Evolutionary conservation across 2,329 filamentous ascomycete species (phyloP).

Genomic region (Paraphaeosphaeria sporulosa): DNA sequence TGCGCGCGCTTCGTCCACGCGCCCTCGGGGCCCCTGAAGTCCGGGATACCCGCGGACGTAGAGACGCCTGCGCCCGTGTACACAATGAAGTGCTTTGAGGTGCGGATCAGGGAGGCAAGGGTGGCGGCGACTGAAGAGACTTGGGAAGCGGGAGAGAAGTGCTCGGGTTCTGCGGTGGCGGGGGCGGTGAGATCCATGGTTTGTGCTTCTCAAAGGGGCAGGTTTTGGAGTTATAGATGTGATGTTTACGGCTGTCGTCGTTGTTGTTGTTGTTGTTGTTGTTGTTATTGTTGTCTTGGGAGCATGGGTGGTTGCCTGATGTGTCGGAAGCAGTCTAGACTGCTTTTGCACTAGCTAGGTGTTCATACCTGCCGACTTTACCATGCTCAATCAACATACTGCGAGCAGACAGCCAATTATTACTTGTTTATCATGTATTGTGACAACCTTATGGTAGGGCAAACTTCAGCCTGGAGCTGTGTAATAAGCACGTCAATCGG

Average conservation of each 20-base stretch:
- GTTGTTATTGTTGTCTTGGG: neutral
- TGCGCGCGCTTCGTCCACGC: constrained; percentile 12
- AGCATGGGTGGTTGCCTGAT: constrained; percentile 1
- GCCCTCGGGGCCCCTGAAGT: constrained; percentile 9
- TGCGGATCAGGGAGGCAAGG: constrained; percentile 4
- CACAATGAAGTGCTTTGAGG: constrained; percentile 6
- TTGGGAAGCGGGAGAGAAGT: neutral
- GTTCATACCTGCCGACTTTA: too few species aligned
- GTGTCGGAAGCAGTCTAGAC: neutral
- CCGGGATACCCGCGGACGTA: constrained; percentile 7
- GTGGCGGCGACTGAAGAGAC: neutral
- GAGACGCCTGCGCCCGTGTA: constrained; percentile 4
- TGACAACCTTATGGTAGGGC: too few species aligned
- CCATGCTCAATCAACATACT: neutral
- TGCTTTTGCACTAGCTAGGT: neutral
- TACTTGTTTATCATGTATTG: too few species aligned
- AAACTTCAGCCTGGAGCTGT: too few species aligned
- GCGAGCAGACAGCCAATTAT: too few species aligned
- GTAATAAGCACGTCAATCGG: too few species aligned
- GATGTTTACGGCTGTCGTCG: neutral
- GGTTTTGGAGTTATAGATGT: neutral
- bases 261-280: neutral
- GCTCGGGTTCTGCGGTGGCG: constrained; percentile 4
- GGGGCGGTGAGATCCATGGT: constrained; percentile 13
- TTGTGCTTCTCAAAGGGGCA: neutral